Evolutionary conservation across 1,284 basidiomycete species (phyloP).

Genomic region (Thelephora terrestris): DNA sequence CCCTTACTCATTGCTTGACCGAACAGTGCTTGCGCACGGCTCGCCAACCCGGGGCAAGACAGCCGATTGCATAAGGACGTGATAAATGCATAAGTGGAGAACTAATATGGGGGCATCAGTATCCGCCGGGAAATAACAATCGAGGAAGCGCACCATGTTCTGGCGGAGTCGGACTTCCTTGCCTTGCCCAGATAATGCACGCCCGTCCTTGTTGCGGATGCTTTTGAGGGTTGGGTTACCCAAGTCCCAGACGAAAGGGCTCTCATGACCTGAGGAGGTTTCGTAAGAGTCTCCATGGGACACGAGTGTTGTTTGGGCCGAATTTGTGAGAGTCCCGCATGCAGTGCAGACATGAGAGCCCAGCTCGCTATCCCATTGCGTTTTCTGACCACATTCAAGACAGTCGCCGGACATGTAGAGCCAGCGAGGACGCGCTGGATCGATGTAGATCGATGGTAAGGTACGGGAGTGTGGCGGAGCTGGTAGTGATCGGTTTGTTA

Average conservation of each 20-base stretch:
- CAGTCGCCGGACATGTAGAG: conserved; percentile 27
- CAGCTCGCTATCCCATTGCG: conserved; percentile 43
- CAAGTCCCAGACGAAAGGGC: conserved; percentile 14
- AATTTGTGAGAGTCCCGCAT: conserved; percentile 58
- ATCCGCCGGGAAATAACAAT: conserved; percentile 6
- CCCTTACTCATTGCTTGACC: conserved; percentile 48
- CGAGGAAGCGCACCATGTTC: conserved; percentile 35
- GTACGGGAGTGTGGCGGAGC: no score
- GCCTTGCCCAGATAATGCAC: conserved; percentile 51
- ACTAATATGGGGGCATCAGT: conserved; percentile 26
- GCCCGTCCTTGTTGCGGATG: conserved; percentile 31
- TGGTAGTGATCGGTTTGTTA: no score
- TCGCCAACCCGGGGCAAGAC: conserved; percentile 41
- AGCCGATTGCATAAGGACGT: conserved; percentile 44
- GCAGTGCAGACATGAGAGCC: conserved; percentile 50
- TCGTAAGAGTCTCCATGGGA: conserved; percentile 28
- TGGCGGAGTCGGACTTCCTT: conserved; percentile 48
- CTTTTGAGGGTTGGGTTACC: conserved; percentile 33
- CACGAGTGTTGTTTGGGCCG: conserved; percentile 46
- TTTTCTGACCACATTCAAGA: conserved; percentile 41
- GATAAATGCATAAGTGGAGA: conserved; percentile 52
- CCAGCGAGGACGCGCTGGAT: not conserved
- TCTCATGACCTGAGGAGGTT: conserved; percentile 18
- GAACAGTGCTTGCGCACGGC: conserved; percentile 55
- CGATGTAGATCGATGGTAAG: no score